A percentile compares a stretch with the other conserved stretches of the same genome.
phyloP scores from a whole-genome alignment of 1,139 yeast species.

The Debaryomyces singareniensis region DNA sequence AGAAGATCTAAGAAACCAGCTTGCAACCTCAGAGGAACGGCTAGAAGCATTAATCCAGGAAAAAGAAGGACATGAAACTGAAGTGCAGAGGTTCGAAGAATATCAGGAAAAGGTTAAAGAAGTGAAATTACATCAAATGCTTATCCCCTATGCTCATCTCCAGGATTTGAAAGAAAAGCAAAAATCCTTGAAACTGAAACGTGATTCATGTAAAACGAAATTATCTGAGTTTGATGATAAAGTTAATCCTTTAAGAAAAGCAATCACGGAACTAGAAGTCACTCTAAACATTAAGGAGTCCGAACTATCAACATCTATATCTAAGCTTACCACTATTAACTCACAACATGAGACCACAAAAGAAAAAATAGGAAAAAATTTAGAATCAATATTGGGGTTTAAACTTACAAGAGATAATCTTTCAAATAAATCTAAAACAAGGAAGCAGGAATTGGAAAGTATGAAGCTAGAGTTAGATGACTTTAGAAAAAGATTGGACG shows the following conservation, averaged over 20 bases:
- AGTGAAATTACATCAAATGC: slow-evolving; percentile 40
- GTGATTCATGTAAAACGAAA: slow-evolving; percentile 32
- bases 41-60: slow-evolving; percentile 26
- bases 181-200: slow-evolving; percentile 31
- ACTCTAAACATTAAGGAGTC: slow-evolving; percentile 1
- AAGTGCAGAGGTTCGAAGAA: slow-evolving; percentile 32
- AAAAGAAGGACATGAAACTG: slow-evolving; percentile 26
- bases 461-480: slow-evolving; percentile 11
- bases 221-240: slow-evolving; percentile 23
- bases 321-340: slow-evolving; percentile 1
- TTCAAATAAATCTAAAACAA: slow-evolving; percentile 16
- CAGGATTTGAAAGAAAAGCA: slow-evolving; percentile 46
- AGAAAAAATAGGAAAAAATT: slow-evolving; percentile 11
- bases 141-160: slow-evolving; percentile 58
- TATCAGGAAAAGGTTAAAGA: slow-evolving; percentile 37
- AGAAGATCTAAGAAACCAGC: slow-evolving; percentile 17
- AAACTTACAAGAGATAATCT: slow-evolving; percentile 13
- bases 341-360: slow-evolving; percentile 4
- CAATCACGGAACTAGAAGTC: slow-evolving; percentile 8
- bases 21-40: slow-evolving; percentile 23
- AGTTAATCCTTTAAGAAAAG: slow-evolving; percentile 24
- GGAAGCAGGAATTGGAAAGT: slow-evolving; percentile 18
- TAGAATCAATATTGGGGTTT: slow-evolving; percentile 14
- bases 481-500: slow-evolving; percentile 12
- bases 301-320: neutral